A percentile compares a stretch with the other conserved stretches of the same genome.
Conservation (phyloP, 2,329 filamentous ascomycete species). For the Colletotrichum musicola region DNA sequence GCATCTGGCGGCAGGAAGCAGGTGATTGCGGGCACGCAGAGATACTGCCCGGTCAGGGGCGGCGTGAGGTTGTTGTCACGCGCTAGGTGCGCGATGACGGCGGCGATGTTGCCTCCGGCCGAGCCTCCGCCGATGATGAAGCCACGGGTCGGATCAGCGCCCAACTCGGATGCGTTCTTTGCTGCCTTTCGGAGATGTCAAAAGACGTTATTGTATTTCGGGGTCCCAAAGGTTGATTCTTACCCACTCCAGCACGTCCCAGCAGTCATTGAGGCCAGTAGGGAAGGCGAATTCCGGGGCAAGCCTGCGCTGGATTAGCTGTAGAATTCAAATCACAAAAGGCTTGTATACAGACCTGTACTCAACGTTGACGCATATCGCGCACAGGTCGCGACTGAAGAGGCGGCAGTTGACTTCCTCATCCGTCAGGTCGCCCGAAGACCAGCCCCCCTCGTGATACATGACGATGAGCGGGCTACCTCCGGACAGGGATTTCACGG, state of each 20-base stretch:
- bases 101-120: slow-evolving; percentile 63
- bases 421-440: slow-evolving; percentile 24
- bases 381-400: slow-evolving; percentile 25
- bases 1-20: slow-evolving; percentile 19
- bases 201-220: no score
- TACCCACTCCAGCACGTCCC: slow-evolving; percentile 52
- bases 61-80: slow-evolving; percentile 52
- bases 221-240: no score
- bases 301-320: slow-evolving; percentile 43
- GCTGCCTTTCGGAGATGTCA: neutral
- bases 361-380: slow-evolving; percentile 56
- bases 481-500: neutral
- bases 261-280: slow-evolving; percentile 57
- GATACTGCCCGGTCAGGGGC: slow-evolving; percentile 54
- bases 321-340: neutral
- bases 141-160: slow-evolving; percentile 56
- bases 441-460: slow-evolving; percentile 34
- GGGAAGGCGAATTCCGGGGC: slow-evolving; percentile 65
- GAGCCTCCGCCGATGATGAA: slow-evolving; percentile 65
- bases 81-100: slow-evolving; percentile 57
- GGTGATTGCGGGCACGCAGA: slow-evolving; percentile 28
- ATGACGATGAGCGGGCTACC: slow-evolving; percentile 33
- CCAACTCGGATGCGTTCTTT: slow-evolving; percentile 44
- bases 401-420: slow-evolving; percentile 33
- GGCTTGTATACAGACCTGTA: slow-evolving; percentile 50